A percentile compares a stretch with the other conserved stretches of the same genome.
Conservation (phyloP, 768 basidiomycete species). For the Boletus sensibilis region DNA sequence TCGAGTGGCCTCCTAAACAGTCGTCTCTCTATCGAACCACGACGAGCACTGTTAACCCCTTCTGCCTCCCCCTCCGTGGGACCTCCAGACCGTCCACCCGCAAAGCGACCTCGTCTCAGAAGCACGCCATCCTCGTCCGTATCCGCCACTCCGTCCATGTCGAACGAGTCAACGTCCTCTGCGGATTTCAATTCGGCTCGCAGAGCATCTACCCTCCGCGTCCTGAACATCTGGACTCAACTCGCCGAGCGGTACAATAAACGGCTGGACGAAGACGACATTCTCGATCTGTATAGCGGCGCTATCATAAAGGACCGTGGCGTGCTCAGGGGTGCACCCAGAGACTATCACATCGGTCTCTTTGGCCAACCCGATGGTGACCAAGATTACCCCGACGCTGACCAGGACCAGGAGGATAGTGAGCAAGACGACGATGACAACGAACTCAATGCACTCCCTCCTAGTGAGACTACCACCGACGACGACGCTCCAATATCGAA, state of each 20-base stretch:
- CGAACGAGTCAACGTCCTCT: slow-evolving; percentile 27
- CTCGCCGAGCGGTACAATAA: slow-evolving; percentile 68
- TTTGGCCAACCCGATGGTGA: slow-evolving; percentile 42
- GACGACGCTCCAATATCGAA: slow-evolving; percentile 31
- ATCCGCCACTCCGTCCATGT: slow-evolving; percentile 34
- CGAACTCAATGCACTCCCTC: slow-evolving; percentile 56
- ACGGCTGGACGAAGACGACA: slow-evolving; percentile 75
- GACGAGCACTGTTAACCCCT: slow-evolving; percentile 21
- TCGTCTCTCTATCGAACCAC: slow-evolving; percentile 15
- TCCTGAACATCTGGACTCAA: slow-evolving; percentile 63
- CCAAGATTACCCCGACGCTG: slow-evolving; percentile 39
- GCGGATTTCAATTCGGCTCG: slow-evolving; percentile 54
- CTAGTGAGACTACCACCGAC: slow-evolving; percentile 24
- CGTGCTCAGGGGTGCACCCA: slow-evolving; percentile 46
- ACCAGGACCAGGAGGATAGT: slow-evolving; percentile 44
- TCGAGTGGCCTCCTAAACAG: not conserved
- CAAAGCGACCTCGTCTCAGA: slow-evolving; percentile 50
- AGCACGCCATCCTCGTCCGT: slow-evolving; percentile 45
- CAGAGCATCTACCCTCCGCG: slow-evolving; percentile 49
- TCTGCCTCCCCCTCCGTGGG: slow-evolving; percentile 30
- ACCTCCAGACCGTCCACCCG: slow-evolving; percentile 39
- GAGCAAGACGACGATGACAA: slow-evolving; percentile 55
- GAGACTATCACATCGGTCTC: slow-evolving; percentile 50
- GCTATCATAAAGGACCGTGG: slow-evolving; percentile 70
- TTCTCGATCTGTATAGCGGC: slow-evolving; percentile 64